Base-by-base conservation (phyloP, 805 yeast species). In the Saccharomycopsis sp. region DNA sequence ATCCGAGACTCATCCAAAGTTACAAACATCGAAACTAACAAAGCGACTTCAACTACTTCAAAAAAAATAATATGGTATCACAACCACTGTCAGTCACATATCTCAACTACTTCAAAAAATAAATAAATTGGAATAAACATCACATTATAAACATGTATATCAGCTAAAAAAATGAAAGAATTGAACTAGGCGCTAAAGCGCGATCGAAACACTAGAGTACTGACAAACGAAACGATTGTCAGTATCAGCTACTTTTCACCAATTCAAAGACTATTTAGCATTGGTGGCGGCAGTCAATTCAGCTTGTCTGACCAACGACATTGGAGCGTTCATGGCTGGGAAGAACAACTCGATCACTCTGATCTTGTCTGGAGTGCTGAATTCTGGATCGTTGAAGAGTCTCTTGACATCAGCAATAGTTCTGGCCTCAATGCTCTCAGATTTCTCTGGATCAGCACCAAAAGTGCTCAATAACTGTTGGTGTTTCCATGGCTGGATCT, bases 291-390 rank as follows among this genome's bases (percentile, higher is more conserved):
- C 83, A 56, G 84, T 77, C 66, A 84, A 73, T 71, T 83, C 77
- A 58, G 88, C 89, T 75, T 84, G 90, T 68, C 77, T 79, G 62
- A 80, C 78, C 73, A 88, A 79, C 69, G 80, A 79, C 57, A 73
- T 73, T 64, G 86, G 85, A 2, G 84, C 87, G 68, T 83, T 88
- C 79, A 80, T 73, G 59, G 76, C 76, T 29, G 82, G 83, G 60
- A 84, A 71, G 68, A 80, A 73, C 24, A 83, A 76, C 65, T 83
- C 88, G 23, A 83, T 70, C 68, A 82, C 70, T 67, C 84, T 73
- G 52, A 83, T 76, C 66, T 72, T 76, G 55, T 74, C 72, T 58
- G 76, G 74, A 41, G 64, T 64, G 29, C 71, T 66, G 61, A 82
- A 81, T 21, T 65, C 68, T 29, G 68, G 63, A 62, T 74, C 73